Evolutionary conservation across 192 early-diverging fungal genomes (phyloP), one percentile per base, ranked within the genome.

Genomic region (Gigaspora rosea): DNA sequence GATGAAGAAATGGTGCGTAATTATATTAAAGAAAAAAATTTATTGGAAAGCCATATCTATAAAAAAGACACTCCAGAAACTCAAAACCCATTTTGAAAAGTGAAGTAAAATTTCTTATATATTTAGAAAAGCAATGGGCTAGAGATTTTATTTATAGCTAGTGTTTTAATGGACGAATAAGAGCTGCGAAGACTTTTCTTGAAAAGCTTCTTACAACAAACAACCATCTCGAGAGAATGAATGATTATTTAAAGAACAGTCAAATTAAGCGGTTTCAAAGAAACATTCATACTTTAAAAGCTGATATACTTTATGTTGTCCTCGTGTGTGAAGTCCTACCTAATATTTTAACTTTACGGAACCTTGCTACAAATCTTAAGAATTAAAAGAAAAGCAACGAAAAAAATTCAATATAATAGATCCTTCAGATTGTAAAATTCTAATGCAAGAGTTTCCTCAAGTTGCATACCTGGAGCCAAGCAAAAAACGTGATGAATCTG

Each of bases 181-280:
- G 18, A 32, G 63, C 63, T 33, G 63, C 33, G 6, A 65, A 65
- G 27, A 18, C 16, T 35, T 10, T 65, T 32, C 32, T 65, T 6
- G 32, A 65, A 65, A 65, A 65, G 32, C 18, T 65, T 32, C 33
- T 33, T 33, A 65, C 36, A 32, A 65, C 63, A 65, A 65, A 65
- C 27, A 65, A 65, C 32, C 63, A 65, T 1, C 63, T 41, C 15
- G 33, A 65, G 32, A 65, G 63, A 9, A 27, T 65, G 7, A 65
- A 65, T 65, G 27, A 33, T 10, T 10, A 32, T 32, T 36, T 65
- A 41, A 65, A 65, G 27, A 65, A n/a, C 8, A n/a, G 32, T 0
- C 32, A 35, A 18, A 15, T 65, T 4, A n/a, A 65, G 15, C 18
- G 10, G 8, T 65, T 32, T 65, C 63, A 65, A 65, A 65, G 27